These are phyloP conservation scores for Xylaria multiplex DNA, from an alignment of 2,329 filamentous ascomycete species.

Conservation along the genomic window DNA sequence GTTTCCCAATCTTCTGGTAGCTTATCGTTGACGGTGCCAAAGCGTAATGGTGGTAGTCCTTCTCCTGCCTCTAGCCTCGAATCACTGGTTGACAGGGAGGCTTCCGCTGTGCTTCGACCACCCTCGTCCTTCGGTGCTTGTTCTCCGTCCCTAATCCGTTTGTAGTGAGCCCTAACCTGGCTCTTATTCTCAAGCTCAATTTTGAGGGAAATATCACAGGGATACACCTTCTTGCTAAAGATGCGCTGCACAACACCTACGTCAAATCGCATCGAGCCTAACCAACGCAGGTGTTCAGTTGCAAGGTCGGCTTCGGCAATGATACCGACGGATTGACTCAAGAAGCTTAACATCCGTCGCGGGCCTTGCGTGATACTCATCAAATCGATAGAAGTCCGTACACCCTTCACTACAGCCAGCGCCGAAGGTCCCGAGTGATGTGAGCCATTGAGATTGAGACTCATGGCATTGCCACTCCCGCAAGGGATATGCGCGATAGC, in stretches of 20 bases:
- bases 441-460: constrained; percentile 87
- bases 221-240: constrained; percentile 80
- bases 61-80: constrained; percentile 49
- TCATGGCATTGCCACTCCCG: constrained; percentile 94
- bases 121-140: constrained; percentile 47
- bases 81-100: constrained; percentile 35
- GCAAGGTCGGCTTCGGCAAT: constrained; percentile 90
- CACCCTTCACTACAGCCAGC: constrained; percentile 85
- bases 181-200: constrained; percentile 81
- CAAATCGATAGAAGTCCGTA: constrained; percentile 85
- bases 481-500: constrained; percentile 90
- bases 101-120: constrained; percentile 13
- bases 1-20: constrained; percentile 82
- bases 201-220: constrained; percentile 88
- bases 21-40: constrained; percentile 81
- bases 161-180: constrained; percentile 78
- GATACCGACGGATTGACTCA: constrained; percentile 90
- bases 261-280: constrained; percentile 87
- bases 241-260: constrained; percentile 84
- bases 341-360: constrained; percentile 80
- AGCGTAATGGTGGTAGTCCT: constrained; percentile 77
- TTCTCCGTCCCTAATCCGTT: constrained; percentile 50
- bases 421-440: constrained; percentile 79
- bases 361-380: constrained; percentile 87
- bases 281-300: constrained; percentile 92